Conservation (phyloP, 2,329 filamentous ascomycete genomes). For the Byssoonygena ceratinophila region DNA sequence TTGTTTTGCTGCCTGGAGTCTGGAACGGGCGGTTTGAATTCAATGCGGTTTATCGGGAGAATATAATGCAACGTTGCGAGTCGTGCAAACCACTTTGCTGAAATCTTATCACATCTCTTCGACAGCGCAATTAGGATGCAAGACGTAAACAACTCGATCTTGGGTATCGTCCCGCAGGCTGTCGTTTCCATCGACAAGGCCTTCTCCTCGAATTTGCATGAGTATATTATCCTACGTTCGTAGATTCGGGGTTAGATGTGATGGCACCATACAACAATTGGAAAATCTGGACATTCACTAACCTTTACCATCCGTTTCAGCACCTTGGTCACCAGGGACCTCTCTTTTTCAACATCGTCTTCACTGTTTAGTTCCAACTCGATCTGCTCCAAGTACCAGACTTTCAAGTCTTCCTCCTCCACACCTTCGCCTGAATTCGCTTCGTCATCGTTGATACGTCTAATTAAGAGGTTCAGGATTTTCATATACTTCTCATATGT, state of each 20-base stretch:
- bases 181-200: constrained; percentile 68
- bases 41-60: not conserved
- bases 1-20: not conserved
- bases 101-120: constrained; percentile 41
- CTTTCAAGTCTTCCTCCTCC: constrained; percentile 65
- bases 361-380: constrained; percentile 71
- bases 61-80: not conserved
- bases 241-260: not conserved
- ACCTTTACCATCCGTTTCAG: constrained; percentile 95
- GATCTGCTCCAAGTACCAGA: constrained; percentile 88
- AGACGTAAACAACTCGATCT: constrained; percentile 61
- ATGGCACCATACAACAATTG: not conserved
- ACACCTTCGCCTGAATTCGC: constrained; percentile 65
- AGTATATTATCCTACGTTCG: constrained; percentile 47
- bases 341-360: constrained; percentile 69
- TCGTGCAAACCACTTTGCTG: not conserved
- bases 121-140: constrained; percentile 88
- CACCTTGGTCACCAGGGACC: constrained; percentile 66
- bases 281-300: constrained; percentile 27
- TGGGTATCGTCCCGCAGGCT: constrained; percentile 39
- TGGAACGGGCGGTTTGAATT: not conserved
- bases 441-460: constrained; percentile 76
- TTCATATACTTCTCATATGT: constrained; percentile 90
- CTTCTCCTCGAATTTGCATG: constrained; percentile 63
- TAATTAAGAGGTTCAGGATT: constrained; percentile 78